Conservation (phyloP, 306 rosid genomes). For the Begonia fuchsioides region DNA sequence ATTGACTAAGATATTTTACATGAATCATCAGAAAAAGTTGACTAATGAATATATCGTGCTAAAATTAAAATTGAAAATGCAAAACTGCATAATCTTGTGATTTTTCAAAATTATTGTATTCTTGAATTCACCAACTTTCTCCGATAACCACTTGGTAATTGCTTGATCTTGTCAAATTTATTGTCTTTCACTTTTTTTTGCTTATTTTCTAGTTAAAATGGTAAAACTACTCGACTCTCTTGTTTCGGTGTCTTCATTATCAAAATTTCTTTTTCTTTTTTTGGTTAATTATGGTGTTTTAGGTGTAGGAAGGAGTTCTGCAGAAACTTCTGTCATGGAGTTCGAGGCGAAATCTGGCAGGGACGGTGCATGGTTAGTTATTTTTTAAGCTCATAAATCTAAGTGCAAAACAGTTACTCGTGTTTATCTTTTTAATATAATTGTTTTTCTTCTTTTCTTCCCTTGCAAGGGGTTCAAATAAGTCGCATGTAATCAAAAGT, state of each 20-base stretch:
- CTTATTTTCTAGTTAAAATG: too few relatives aligned
- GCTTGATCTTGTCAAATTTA: too few relatives aligned
- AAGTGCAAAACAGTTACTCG: conserved; percentile 2
- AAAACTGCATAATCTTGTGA: too few relatives aligned
- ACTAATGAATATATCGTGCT: too few relatives aligned
- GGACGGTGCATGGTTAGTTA: conserved; percentile 95
- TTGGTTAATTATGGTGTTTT: conserved; percentile 11
- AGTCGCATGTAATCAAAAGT: background rate
- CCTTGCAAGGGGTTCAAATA: too few relatives aligned
- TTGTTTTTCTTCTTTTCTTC: background rate
- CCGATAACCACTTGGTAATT: too few relatives aligned
- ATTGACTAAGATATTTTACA: too few relatives aligned
- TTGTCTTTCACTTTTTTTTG: too few relatives aligned
- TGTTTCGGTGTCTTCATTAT: background rate
- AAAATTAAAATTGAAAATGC: too few relatives aligned
- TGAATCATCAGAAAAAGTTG: too few relatives aligned
- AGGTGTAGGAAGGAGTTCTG: conserved; percentile 36
- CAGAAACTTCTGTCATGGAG: conserved; percentile 62
- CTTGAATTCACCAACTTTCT: too few relatives aligned
- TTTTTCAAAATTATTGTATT: too few relatives aligned
- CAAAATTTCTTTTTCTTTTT: background rate
- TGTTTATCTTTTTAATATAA: background rate
- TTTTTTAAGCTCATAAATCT: conserved; percentile 14
- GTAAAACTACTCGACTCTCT: background rate
- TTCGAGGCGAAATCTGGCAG: conserved; percentile 97